Evolutionary conservation across 2,329 filamentous ascomycete species (phyloP), one percentile per base, ranked within the genome.

Genomic region (Sporothrix pseudoabietina): DNA sequence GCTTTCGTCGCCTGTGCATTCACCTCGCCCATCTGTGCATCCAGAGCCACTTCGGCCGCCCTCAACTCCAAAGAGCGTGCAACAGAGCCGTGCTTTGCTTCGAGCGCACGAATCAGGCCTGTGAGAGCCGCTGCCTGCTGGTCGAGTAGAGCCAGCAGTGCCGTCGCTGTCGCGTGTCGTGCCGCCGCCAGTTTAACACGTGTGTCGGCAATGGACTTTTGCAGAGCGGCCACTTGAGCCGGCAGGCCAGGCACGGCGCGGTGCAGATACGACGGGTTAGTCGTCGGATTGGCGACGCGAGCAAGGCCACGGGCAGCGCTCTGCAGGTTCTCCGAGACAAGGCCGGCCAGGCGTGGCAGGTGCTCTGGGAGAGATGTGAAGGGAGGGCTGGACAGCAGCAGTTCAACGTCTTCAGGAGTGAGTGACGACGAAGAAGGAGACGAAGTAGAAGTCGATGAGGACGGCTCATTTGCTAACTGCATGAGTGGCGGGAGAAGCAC

Each of bases 181-280:
- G 82, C 77, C 1, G 74, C 74, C 0, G 81, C 78, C 7, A 89
- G 81, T 1, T 78, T 72, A 3, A 76, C 71, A 39, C 81, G 79
- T 0, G 81, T 77, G 2, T 77, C 74, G 2, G 77, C 73, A 4
- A 85, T 77, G 3, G 79, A 75, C 14, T 78, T 47, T n/a, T 77
- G 78, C 1, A 88, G 82, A 2, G 80, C 73, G 4, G 79, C 75
- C 22, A 85, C 79, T 32, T 83, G 80, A 0, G 79, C 75, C 0
- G 85, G 81, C 1, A 91, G 81, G 22, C 82, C 80, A 0, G 87
- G 82, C 69, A 90, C 85, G 32, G 83, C 80, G 26, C 88, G 87
- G 80, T 90, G 88, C n/a, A 90, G 81, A 77, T 84, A 88, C 26
- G 87, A 87, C 0, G 86, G 82, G 78, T 87, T 87, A 0, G 85